Conservation (phyloP, 2,329 filamentous ascomycete genomes). For the Pseudogymnoascus sp. region DNA sequence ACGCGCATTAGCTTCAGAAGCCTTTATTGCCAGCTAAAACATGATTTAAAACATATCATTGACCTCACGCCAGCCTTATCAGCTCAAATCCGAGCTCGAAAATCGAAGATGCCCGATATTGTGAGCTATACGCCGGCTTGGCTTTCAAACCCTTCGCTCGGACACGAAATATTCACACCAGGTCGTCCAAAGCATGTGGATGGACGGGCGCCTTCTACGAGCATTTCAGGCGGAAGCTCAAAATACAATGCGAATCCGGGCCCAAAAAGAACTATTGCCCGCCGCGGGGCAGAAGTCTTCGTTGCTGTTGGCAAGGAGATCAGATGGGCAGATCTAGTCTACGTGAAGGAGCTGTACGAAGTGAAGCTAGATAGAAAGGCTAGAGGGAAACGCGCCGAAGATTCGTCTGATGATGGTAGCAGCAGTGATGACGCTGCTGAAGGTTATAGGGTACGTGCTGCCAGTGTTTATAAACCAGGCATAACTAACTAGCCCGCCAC, state of each 20-base stretch:
- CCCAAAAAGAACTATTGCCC: slow-evolving; percentile 62
- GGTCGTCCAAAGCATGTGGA: slow-evolving; percentile 26
- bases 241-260: slow-evolving; percentile 34
- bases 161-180: slow-evolving; percentile 65
- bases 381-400: slow-evolving; percentile 21
- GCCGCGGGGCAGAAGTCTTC: slow-evolving; percentile 79
- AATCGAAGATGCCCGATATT: slow-evolving; percentile 66
- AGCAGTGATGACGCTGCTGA: slow-evolving; percentile 26
- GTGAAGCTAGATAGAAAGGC: slow-evolving; percentile 27
- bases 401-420: slow-evolving; percentile 16
- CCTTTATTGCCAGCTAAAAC: background rate
- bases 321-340: slow-evolving; percentile 77
- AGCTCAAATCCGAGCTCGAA: background rate
- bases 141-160: slow-evolving; percentile 70
- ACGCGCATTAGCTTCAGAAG: slow-evolving; percentile 4
- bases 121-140: slow-evolving; percentile 79
- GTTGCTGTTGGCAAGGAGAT: slow-evolving; percentile 83
- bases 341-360: slow-evolving; percentile 59
- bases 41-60: slow-evolving; percentile 3
- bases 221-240: slow-evolving; percentile 13
- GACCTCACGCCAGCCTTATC: background rate
- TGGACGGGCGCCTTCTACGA: slow-evolving; percentile 28
- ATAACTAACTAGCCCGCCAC: slow-evolving; percentile 14
- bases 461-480: slow-evolving; percentile 18
- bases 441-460: slow-evolving; percentile 37